Conservation (phyloP, 2,329 filamentous ascomycete species). For the Aspergillus tamarii region DNA sequence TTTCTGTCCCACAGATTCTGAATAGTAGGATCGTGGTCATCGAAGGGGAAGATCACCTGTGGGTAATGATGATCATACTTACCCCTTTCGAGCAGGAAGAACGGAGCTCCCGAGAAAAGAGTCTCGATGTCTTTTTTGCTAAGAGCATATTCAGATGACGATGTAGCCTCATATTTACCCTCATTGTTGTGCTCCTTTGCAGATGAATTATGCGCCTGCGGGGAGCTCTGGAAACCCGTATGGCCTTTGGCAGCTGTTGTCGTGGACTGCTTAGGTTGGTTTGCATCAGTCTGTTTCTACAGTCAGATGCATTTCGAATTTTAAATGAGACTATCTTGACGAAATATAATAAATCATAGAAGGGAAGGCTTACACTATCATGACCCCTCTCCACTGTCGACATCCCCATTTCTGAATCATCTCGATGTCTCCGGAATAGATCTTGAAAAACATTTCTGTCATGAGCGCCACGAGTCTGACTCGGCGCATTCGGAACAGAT, state of each 20-base stretch:
- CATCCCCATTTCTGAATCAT: slow-evolving; percentile 7
- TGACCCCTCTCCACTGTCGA: not conserved
- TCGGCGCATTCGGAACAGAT: slow-evolving; percentile 15
- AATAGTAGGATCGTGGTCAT: slow-evolving; percentile 41
- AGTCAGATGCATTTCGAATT: not conserved
- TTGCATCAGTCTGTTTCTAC: not conserved
- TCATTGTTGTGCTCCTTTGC: not conserved
- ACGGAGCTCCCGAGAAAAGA: slow-evolving; percentile 48
- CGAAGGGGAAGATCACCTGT: slow-evolving; percentile 50
- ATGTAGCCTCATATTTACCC: not conserved
- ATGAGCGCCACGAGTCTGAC: not conserved
- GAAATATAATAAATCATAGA: too few relatives aligned
- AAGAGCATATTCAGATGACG: slow-evolving; percentile 18
- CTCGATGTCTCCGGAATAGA: slow-evolving; percentile 28
- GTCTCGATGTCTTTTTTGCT: slow-evolving; percentile 43
- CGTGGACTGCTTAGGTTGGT: not conserved
- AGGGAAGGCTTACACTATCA: not conserved
- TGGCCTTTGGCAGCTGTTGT: not conserved
- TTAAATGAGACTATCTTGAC: too few relatives aligned
- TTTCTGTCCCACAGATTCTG: slow-evolving; percentile 46
- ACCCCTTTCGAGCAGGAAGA: slow-evolving; percentile 49
- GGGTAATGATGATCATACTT: slow-evolving; percentile 45
- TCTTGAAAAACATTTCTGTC: slow-evolving; percentile 23
- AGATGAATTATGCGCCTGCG: not conserved
- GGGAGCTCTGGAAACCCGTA: not conserved